These are phyloP conservation scores for Suillus hirtellus DNA, from an alignment of 768 basidiomycete genomes.

Conservation along the genomic window DNA sequence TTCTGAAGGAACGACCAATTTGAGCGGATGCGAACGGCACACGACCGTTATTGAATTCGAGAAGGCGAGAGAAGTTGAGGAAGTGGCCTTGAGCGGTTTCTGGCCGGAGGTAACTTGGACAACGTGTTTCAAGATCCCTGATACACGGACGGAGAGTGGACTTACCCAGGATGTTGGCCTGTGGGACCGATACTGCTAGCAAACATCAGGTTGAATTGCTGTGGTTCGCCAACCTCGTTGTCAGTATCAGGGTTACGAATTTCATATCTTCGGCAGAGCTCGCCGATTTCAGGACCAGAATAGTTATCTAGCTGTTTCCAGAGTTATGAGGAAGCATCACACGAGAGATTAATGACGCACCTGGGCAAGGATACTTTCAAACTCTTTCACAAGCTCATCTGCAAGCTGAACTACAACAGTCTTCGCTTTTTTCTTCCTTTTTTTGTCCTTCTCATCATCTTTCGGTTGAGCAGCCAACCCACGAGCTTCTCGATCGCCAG, in stretches of 20 bases:
- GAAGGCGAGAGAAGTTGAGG: conserved; percentile 94
- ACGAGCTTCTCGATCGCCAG: conserved; percentile 87
- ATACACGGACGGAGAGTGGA: not conserved
- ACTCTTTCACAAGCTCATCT: conserved; percentile 73
- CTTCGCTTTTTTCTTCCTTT: conserved; percentile 74
- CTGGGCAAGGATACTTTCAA: conserved; percentile 86
- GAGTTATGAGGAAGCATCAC: not conserved
- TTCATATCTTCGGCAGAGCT: conserved; percentile 75
- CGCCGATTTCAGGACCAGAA: conserved; percentile 84
- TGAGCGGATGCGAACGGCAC: conserved; percentile 97
- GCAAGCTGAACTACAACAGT: conserved; percentile 65
- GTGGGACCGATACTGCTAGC: conserved; percentile 96
- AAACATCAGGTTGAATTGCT: conserved; percentile 99
- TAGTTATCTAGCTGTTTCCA: conserved; percentile 68
- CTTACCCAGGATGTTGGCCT: conserved; percentile 90
- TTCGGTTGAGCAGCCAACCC: conserved; percentile 67
- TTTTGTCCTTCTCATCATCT: conserved; percentile 47
- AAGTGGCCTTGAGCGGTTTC: conserved; percentile 99
- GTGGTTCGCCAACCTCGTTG: conserved; percentile 91
- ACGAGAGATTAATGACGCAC: conserved; percentile 42
- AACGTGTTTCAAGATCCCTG: not conserved
- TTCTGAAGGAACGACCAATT: conserved; percentile 94
- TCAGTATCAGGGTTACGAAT: conserved; percentile 90
- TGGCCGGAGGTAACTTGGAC: conserved; percentile 82
- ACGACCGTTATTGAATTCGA: conserved; percentile 97